phyloP scores from a whole-genome alignment of 2,329 filamentous ascomycete genomes.

The Bipolaris zeicola region DNA sequence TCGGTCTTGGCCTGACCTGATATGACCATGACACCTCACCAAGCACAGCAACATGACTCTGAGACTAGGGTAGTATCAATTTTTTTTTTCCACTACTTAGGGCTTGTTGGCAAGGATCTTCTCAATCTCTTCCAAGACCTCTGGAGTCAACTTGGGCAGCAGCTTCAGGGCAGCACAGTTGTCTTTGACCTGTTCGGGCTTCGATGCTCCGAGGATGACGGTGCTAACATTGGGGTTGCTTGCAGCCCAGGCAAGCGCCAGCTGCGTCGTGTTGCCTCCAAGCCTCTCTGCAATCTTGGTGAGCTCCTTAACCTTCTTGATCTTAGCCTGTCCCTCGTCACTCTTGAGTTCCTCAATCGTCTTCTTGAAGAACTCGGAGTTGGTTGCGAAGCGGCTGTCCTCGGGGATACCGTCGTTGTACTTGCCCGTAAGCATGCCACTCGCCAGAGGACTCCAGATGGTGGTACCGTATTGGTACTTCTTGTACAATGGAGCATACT shows the following conservation, averaged over 20 bases:
- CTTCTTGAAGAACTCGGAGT: conserved; percentile 63
- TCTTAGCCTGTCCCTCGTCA: conserved; percentile 58
- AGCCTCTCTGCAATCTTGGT: conserved; percentile 58
- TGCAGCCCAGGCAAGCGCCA: conserved; percentile 64
- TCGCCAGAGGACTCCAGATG: conserved; percentile 60
- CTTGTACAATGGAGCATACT: conserved; percentile 63
- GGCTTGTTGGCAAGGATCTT: conserved; percentile 49
- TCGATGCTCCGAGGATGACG: conserved; percentile 61
- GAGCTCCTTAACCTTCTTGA: conserved; percentile 63
- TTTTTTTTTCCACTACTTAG: conserved; percentile 12
- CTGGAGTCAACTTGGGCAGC: conserved; percentile 47
- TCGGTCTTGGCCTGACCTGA: neutral
- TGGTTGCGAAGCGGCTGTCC: conserved; percentile 64
- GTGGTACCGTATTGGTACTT: conserved; percentile 64
- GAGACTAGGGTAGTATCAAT: neutral
- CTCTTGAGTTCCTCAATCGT: conserved; percentile 59
- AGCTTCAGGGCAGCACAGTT: conserved; percentile 56
- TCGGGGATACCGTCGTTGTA: conserved; percentile 68
- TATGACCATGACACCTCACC: neutral
- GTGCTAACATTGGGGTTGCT: conserved; percentile 64
- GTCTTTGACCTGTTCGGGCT: conserved; percentile 56
- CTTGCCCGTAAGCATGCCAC: conserved; percentile 65
- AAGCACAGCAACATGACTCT: neutral
- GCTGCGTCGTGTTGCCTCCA: conserved; percentile 55
- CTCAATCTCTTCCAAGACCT: conserved; percentile 50